These are phyloP conservation scores for Colletotrichum salicis DNA, from an alignment of 2,329 filamentous ascomycete species.

Conservation along the genomic window DNA sequence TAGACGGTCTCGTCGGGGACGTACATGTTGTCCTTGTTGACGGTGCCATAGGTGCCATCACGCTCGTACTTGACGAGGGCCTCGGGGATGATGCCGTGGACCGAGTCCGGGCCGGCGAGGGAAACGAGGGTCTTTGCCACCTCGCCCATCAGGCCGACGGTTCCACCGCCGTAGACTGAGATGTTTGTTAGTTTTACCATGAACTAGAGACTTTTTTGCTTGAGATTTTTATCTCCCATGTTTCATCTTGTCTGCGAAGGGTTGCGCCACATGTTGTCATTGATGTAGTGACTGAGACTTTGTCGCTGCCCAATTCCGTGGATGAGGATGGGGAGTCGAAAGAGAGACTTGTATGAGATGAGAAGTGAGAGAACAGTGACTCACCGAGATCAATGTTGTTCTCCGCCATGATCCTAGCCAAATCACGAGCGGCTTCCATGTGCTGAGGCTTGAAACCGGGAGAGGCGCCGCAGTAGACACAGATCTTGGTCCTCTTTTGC, in stretches of 20 bases:
- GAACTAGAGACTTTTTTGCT: not conserved
- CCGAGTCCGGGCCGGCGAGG: constrained; percentile 80
- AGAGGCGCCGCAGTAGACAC: constrained; percentile 93
- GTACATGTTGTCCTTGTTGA: constrained; percentile 60
- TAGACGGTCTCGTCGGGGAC: constrained; percentile 75
- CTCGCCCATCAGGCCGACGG: constrained; percentile 95
- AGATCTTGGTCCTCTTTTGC: constrained; percentile 72
- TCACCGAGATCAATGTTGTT: constrained; percentile 80
- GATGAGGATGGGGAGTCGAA: not conserved
- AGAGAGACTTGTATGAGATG: not conserved
- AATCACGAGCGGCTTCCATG: constrained; percentile 78
- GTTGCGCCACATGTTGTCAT: not conserved
- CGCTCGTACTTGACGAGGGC: constrained; percentile 85
- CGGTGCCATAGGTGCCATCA: constrained; percentile 63
- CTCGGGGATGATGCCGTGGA: constrained; percentile 93
- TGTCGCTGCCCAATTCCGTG: not conserved
- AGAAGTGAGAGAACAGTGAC: constrained; percentile 36
- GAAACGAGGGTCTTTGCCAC: constrained; percentile 86
- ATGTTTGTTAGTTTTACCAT: constrained; percentile 20
- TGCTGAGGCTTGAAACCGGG: constrained; percentile 78
- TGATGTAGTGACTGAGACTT: constrained; percentile 5
- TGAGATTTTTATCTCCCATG: not conserved
- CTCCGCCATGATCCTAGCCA: constrained; percentile 79
- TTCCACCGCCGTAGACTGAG: constrained; percentile 92
- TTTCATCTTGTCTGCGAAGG: constrained; percentile 4